These are phyloP conservation scores for Tetracentron sinense DNA, from an alignment of 164 flowering plant species.

Conservation along the genomic window DNA sequence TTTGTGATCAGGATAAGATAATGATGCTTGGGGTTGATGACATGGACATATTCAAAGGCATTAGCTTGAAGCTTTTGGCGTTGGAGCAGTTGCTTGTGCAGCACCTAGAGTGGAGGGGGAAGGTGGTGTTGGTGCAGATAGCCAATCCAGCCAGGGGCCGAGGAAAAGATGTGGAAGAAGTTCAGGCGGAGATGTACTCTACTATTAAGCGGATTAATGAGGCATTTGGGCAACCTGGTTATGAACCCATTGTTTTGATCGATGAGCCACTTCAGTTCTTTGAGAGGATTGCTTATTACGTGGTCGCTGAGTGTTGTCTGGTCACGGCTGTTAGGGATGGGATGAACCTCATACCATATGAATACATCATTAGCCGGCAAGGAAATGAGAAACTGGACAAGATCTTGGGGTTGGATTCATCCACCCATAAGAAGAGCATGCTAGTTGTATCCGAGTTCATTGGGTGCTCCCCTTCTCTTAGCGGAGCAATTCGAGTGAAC, in stretches of 20 bases:
- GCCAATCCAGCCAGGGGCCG: conserved; percentile 71
- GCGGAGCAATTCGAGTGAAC: conserved; percentile 77
- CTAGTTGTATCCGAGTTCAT: conserved; percentile 73
- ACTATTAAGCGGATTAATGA: conserved; percentile 54
- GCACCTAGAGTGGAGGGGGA: conserved; percentile 65
- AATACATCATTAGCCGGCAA: conserved; percentile 61
- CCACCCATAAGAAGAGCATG: conserved; percentile 61
- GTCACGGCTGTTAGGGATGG: conserved; percentile 81
- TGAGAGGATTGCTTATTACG: conserved; percentile 66
- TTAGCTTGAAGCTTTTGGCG: conserved; percentile 66
- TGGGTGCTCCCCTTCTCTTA: conserved; percentile 76
- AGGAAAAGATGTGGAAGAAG: conserved; percentile 76
- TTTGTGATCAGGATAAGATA: conserved; percentile 32
- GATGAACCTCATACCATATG: conserved; percentile 77
- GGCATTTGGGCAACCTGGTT: conserved; percentile 48
- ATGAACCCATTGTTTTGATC: conserved; percentile 53
- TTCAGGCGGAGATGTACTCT: conserved; percentile 48
- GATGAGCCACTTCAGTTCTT: conserved; percentile 46
- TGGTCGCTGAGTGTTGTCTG: conserved; percentile 64
- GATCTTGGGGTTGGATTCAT: conserved; percentile 35
- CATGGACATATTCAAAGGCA: conserved; percentile 80
- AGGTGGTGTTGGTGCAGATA: conserved; percentile 68
- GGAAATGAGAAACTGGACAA: conserved; percentile 54
- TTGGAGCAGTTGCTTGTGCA: conserved; percentile 67
- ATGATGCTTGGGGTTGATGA: conserved; percentile 77